Evolutionary conservation across 768 basidiomycete genomes (phyloP).

Genomic region (Peribolospora baueri): DNA sequence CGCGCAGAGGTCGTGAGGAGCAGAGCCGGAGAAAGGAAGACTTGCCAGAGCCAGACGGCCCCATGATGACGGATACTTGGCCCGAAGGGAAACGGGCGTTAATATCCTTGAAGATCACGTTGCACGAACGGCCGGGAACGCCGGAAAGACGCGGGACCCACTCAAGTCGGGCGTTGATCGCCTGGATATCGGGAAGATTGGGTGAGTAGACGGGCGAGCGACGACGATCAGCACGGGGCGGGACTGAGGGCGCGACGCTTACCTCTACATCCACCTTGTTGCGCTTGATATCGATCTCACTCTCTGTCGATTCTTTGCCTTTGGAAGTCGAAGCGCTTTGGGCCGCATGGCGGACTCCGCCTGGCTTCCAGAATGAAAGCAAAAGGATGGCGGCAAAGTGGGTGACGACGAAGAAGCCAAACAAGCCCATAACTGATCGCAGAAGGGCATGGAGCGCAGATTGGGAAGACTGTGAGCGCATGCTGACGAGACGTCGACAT

Average conservation of each 20-base stretch:
- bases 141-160: too few species aligned
- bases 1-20: conserved; percentile 16
- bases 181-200: too few species aligned
- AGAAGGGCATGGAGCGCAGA: background rate
- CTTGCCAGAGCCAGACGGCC: conserved; percentile 18
- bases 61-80: conserved; percentile 21
- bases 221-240: too few species aligned
- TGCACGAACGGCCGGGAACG: background rate
- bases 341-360: conserved; percentile 20
- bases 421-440: conserved; percentile 13
- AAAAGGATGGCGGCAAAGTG: conserved; percentile 17
- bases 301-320: conserved; percentile 7
- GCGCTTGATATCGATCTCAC: background rate
- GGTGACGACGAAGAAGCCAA: conserved; percentile 17
- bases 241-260: too few species aligned
- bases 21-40: conserved; percentile 22
- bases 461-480: background rate
- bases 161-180: too few species aligned
- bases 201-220: too few species aligned
- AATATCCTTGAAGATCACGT: conserved; percentile 19
- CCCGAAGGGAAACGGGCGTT: conserved; percentile 19
- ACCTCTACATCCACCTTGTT: too few species aligned
- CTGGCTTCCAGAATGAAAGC: conserved; percentile 19
- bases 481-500: too few species aligned
- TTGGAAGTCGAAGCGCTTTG: conserved; percentile 14